Evolutionary conservation across 2,329 filamentous ascomycete genomes (phyloP).

Genomic region (Epichloe coenophiala): DNA sequence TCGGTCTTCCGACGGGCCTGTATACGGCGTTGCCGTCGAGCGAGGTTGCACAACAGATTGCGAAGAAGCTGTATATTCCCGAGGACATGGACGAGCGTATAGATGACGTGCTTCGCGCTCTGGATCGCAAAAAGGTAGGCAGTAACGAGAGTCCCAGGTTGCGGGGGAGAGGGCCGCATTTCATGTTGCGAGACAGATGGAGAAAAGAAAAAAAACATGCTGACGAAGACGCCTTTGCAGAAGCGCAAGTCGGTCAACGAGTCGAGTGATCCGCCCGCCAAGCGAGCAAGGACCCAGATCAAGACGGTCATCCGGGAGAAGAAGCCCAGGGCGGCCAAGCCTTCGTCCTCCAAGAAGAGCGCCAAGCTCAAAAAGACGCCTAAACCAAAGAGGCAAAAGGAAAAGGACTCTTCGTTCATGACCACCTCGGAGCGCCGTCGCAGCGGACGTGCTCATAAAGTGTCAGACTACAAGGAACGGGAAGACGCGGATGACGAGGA

Average conservation of each 20-base stretch:
- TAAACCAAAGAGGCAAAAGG: conserved; percentile 19
- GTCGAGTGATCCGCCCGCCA: conserved; percentile 28
- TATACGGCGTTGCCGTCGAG: conserved; percentile 66
- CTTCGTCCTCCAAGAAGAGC: conserved; percentile 16
- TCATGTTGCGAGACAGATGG: too few relatives aligned
- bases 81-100: conserved; percentile 63
- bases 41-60: conserved; percentile 68
- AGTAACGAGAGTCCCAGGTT: background rate
- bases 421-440: conserved; percentile 37
- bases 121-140: conserved; percentile 63
- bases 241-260: conserved; percentile 45
- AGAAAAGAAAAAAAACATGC: conserved; percentile 1
- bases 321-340: conserved; percentile 23
- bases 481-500: conserved; percentile 45
- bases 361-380: conserved; percentile 12
- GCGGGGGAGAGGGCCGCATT: too few relatives aligned
- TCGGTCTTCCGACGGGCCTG: conserved; percentile 66
- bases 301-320: conserved; percentile 25
- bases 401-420: conserved; percentile 13
- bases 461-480: conserved; percentile 40
- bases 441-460: conserved; percentile 34
- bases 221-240: conserved; percentile 22
- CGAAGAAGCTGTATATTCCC: conserved; percentile 71
- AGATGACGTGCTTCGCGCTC: conserved; percentile 48
- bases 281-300: conserved; percentile 23